These are phyloP conservation scores for Diaporthe sp. DNA, from an alignment of 2,329 filamentous ascomycete species.

Conservation along the genomic window DNA sequence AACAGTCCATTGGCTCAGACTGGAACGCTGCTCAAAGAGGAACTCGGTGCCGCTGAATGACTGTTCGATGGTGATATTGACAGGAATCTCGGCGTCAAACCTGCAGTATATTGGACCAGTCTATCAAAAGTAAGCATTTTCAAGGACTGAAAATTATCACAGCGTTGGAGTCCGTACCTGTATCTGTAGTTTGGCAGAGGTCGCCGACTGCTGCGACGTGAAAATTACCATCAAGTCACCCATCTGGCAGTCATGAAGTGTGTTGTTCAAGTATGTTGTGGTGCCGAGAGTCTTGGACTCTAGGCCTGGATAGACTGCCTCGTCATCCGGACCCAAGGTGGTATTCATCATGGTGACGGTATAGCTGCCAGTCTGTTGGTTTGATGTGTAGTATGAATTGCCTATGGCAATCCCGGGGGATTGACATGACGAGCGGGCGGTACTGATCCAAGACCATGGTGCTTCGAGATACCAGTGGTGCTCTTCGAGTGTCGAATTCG, in stretches of 20 bases:
- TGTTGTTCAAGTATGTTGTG: conserved; percentile 36
- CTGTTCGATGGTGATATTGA: conserved; percentile 32
- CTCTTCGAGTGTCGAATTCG: conserved; percentile 29
- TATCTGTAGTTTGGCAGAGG: conserved; percentile 27
- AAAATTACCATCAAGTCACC: conserved; percentile 28
- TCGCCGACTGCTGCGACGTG: conserved; percentile 29
- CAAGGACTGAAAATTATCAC: fast-evolving
- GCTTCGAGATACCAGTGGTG: conserved; percentile 33
- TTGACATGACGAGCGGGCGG: conserved; percentile 34
- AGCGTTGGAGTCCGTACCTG: neutral
- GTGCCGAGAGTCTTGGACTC: conserved; percentile 27
- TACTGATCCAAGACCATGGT: conserved; percentile 39
- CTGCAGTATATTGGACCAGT: conserved; percentile 34
- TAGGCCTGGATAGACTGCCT: conserved; percentile 19
- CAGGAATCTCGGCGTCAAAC: conserved; percentile 11
- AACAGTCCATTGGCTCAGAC: conserved; percentile 32
- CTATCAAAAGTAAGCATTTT: neutral
- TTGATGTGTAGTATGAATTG: conserved; percentile 33
- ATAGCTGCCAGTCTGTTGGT: conserved; percentile 34
- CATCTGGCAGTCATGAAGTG: conserved; percentile 27
- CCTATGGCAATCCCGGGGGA: conserved; percentile 34
- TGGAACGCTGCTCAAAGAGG: conserved; percentile 32
- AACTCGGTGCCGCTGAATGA: conserved; percentile 37
- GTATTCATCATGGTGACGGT: conserved; percentile 34
- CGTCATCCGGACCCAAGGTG: neutral